These are phyloP conservation scores for Podospora appendiculata DNA, from an alignment of 495 filamentous ascomycete species.

Conservation along the genomic window DNA sequence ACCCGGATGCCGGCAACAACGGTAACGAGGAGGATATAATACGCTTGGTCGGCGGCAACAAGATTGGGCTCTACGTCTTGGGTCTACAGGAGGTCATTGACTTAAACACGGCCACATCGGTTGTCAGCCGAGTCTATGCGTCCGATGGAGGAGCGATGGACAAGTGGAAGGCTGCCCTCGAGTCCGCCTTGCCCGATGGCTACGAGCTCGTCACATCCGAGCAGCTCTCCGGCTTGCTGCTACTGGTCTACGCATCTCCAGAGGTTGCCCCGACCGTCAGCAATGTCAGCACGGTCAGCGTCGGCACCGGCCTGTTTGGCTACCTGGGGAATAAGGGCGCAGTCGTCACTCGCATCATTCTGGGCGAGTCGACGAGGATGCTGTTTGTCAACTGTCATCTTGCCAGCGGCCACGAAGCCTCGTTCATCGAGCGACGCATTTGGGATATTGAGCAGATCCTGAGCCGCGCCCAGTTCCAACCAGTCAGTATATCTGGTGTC, in stretches of 20 bases:
- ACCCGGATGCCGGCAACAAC: conserved; percentile 22
- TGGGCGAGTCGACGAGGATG: conserved; percentile 84
- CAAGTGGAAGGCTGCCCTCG: conserved; percentile 71
- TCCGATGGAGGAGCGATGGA: conserved; percentile 56
- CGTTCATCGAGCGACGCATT: conserved; percentile 71
- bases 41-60: conserved; percentile 39
- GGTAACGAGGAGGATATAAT: conserved; percentile 8
- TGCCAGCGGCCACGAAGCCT: conserved; percentile 72
- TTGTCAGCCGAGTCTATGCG: conserved; percentile 55
- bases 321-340: conserved; percentile 97
- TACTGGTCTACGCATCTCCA: conserved; percentile 82
- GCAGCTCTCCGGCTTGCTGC: conserved; percentile 76
- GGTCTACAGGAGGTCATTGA: conserved; percentile 91
- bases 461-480: conserved; percentile 63
- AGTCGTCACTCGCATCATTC: conserved; percentile 68
- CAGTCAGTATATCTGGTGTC: conserved; percentile 52
- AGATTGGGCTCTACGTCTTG: conserved; percentile 82
- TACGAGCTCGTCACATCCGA: conserved; percentile 71
- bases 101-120: conserved; percentile 55
- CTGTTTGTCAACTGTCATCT: conserved; percentile 90
- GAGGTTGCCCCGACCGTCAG: conserved; percentile 61
- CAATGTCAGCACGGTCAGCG: conserved; percentile 65
- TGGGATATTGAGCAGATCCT: conserved; percentile 82
- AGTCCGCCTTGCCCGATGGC: conserved; percentile 63
- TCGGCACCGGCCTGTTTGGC: conserved; percentile 83